Percentiles rank a stretch among this genome's conserved stretches.
Evolutionary conservation across 2,329 filamentous ascomycete genomes (phyloP).

Genomic region (Chrysoporthe deuterocubensis): DNA sequence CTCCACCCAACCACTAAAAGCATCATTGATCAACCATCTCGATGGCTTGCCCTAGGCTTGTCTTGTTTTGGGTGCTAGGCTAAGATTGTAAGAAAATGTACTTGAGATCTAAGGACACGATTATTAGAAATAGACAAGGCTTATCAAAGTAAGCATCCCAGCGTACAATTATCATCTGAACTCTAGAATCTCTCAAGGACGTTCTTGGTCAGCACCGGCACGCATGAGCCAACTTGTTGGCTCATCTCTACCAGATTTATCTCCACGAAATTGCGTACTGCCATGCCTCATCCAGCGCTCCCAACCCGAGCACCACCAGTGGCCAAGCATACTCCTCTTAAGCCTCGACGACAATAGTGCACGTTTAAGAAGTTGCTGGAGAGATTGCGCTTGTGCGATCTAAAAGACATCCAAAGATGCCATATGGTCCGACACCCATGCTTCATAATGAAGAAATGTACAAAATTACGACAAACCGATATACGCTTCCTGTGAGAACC

Average conservation of each 20-base stretch:
- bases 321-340: slow-evolving; percentile 41
- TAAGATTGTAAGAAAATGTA: not conserved
- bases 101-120: slow-evolving; percentile 28
- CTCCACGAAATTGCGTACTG: slow-evolving; percentile 36
- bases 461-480: slow-evolving; percentile 38
- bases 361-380: slow-evolving; percentile 32
- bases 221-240: slow-evolving; percentile 34
- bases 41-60: not conserved
- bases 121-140: slow-evolving; percentile 36
- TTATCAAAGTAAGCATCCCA: slow-evolving; percentile 46
- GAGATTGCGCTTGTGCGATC: slow-evolving; percentile 25
- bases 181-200: slow-evolving; percentile 43
- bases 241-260: slow-evolving; percentile 36
- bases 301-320: slow-evolving; percentile 42
- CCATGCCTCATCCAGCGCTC: slow-evolving; percentile 32
- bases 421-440: slow-evolving; percentile 32
- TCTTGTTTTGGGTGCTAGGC: not conserved
- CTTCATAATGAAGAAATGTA: slow-evolving; percentile 44
- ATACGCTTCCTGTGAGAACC: slow-evolving; percentile 36
- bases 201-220: slow-evolving; percentile 38
- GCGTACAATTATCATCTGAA: slow-evolving; percentile 32
- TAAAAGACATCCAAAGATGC: slow-evolving; percentile 24
- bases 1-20: too few species aligned
- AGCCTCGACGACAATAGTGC: slow-evolving; percentile 29
- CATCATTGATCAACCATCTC: not conserved